phyloP scores from a whole-genome alignment of 306 rosid species.

The Dalbergia cochinchinensis region DNA sequence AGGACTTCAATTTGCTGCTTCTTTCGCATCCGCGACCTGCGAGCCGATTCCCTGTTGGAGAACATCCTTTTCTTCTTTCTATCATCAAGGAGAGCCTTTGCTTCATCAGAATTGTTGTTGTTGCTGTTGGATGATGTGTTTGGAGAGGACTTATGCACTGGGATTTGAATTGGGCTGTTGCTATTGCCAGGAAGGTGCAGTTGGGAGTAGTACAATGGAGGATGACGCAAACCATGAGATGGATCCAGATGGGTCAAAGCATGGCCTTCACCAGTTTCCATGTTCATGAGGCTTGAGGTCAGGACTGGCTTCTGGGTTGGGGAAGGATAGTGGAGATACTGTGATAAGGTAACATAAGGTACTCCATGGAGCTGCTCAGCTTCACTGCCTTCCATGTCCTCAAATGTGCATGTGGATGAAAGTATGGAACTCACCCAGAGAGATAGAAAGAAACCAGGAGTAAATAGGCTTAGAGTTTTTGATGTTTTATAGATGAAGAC shows the following conservation, averaged over 20 bases:
- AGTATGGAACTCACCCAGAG: neutral
- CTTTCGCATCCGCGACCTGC: slow-evolving; percentile 78
- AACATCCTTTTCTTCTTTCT: slow-evolving; percentile 79
- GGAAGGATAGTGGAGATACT: slow-evolving; percentile 32
- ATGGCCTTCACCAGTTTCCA: slow-evolving; percentile 44
- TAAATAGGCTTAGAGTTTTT: slow-evolving; percentile 21
- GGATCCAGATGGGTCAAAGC: slow-evolving; percentile 25
- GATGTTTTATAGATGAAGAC: slow-evolving; percentile 18
- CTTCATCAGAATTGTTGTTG: slow-evolving; percentile 66
- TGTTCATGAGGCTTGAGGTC: slow-evolving; percentile 36
- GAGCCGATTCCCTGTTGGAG: slow-evolving; percentile 84
- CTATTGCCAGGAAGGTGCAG: slow-evolving; percentile 37
- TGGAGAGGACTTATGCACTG: slow-evolving; percentile 46
- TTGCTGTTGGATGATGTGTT: slow-evolving; percentile 59
- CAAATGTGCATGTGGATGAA: slow-evolving; percentile 11
- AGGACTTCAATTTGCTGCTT: slow-evolving; percentile 56
- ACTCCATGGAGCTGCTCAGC: slow-evolving; percentile 38
- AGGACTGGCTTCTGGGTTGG: slow-evolving; percentile 37
- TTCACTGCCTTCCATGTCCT: slow-evolving; percentile 45
- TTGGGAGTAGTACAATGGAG: slow-evolving; percentile 50
- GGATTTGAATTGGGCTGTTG: slow-evolving; percentile 42
- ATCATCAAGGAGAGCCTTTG: slow-evolving; percentile 68
- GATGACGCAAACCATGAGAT: slow-evolving; percentile 45
- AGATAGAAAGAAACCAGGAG: slow-evolving; percentile 7
- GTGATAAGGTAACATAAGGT: slow-evolving; percentile 41